Evolutionary conservation across 495 filamentous ascomycete species (phyloP).

Genomic region (Paragyromitra xinjiangensis): DNA sequence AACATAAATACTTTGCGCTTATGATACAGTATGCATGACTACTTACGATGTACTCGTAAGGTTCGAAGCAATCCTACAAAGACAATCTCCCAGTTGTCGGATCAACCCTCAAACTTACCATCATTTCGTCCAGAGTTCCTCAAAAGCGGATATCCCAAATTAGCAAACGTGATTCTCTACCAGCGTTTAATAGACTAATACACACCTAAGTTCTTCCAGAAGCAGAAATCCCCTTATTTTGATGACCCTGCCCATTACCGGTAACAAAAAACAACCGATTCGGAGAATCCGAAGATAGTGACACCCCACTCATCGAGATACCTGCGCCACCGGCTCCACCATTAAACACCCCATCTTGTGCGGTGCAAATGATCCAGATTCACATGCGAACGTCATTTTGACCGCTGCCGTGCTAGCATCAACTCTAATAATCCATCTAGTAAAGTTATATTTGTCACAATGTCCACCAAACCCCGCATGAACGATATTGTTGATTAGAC

Average conservation of each 20-base stretch:
- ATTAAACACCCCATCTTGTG: conserved; percentile 53
- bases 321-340: conserved; percentile 61
- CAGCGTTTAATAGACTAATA: not conserved
- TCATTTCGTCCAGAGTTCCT: conserved; percentile 60
- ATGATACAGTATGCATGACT: conserved; percentile 56
- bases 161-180: not conserved
- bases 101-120: conserved; percentile 58
- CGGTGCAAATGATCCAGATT: conserved; percentile 57
- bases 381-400: conserved; percentile 57
- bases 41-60: conserved; percentile 59
- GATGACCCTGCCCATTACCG: conserved; percentile 61
- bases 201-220: conserved; percentile 54
- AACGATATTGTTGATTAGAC: conserved; percentile 55
- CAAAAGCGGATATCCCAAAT: not conserved
- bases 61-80: conserved; percentile 61
- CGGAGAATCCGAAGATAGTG: conserved; percentile 59
- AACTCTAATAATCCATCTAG: conserved; percentile 59
- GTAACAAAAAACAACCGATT: conserved; percentile 60
- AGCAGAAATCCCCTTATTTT: conserved; percentile 59
- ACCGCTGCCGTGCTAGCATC: conserved; percentile 57
- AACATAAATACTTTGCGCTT: conserved; percentile 58
- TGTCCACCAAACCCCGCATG: conserved; percentile 62
- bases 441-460: conserved; percentile 64
- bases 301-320: conserved; percentile 62
- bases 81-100: conserved; percentile 57